phyloP scores from a whole-genome alignment of 106 monocot species.

The Acorus calamus region DNA sequence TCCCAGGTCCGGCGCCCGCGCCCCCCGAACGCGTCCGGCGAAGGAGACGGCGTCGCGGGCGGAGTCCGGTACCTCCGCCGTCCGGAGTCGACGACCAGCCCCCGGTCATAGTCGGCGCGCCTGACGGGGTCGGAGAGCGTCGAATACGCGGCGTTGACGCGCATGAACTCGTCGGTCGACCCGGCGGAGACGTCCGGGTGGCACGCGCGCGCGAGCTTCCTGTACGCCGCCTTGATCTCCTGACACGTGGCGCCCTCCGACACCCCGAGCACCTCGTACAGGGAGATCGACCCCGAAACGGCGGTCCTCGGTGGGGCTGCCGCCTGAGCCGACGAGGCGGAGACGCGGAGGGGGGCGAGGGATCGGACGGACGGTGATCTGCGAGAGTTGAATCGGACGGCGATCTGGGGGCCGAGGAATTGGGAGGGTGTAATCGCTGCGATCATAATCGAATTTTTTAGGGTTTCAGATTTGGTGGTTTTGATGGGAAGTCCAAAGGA shows the following conservation, averaged over 20 bases:
- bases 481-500: too few relatives aligned
- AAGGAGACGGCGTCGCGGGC: neutral
- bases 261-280: slow-evolving; percentile 35
- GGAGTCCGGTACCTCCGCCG: slow-evolving; percentile 1
- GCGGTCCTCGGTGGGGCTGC: neutral
- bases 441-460: too few relatives aligned
- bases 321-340: neutral
- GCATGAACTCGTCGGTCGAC: slow-evolving; percentile 46
- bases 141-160: slow-evolving; percentile 55
- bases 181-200: slow-evolving; percentile 30
- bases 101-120: slow-evolving; percentile 56
- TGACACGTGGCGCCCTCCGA: neutral
- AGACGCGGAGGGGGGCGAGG: neutral
- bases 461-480: too few relatives aligned
- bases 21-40: neutral
- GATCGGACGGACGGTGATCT: neutral
- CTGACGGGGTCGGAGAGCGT: slow-evolving; percentile 61
- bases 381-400: neutral
- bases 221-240: slow-evolving; percentile 34
- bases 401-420: neutral
- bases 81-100: neutral
- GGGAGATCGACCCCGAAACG: neutral
- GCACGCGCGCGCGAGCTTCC: slow-evolving; percentile 20
- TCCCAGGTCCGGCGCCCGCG: slow-evolving; percentile 56
- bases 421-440: neutral